Evolutionary conservation across 768 basidiomycete genomes (phyloP).

Genomic region (Kwoniella sp.): DNA sequence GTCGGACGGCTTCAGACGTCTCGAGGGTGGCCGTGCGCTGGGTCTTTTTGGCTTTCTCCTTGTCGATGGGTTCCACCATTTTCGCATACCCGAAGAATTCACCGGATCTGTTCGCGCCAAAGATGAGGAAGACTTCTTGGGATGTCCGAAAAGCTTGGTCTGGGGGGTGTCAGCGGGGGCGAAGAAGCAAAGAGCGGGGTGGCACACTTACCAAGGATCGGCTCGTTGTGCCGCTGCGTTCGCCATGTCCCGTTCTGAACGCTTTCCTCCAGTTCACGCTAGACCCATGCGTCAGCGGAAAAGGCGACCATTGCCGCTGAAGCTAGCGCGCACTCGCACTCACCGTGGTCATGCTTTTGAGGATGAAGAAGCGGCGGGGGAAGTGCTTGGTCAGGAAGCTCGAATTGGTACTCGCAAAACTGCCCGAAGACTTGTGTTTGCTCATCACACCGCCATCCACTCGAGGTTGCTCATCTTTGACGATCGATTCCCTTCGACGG

Average conservation of each 20-base stretch:
- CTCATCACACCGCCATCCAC: conserved; percentile 12
- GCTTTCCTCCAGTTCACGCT: conserved; percentile 80
- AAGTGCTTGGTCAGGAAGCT: conserved; percentile 75
- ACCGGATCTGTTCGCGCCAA: conserved; percentile 89
- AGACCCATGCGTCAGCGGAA: too few species aligned
- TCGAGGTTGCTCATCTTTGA: conserved; percentile 1
- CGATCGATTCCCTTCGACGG: conserved; percentile 38
- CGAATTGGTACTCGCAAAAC: conserved; percentile 79
- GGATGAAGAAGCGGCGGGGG: conserved; percentile 86
- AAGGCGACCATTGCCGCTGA: too few species aligned
- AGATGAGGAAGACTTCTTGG: conserved; percentile 82
- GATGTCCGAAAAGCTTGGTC: conserved; percentile 93
- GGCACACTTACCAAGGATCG: conserved; percentile 61
- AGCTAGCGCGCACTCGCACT: too few species aligned
- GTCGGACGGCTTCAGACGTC: conserved; percentile 21
- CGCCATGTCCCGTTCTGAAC: conserved; percentile 81
- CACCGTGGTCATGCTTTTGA: conserved; percentile 83
- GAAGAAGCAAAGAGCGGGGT: background rate
- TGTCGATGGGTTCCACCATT: conserved; percentile 59
- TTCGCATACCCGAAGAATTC: conserved; percentile 92
- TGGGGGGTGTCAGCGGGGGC: background rate
- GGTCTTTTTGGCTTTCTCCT: conserved; percentile 27
- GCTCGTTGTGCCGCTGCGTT: conserved; percentile 90
- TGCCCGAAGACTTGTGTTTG: conserved; percentile 66
- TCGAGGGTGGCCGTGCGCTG: conserved; percentile 10